A percentile compares a stretch with the other conserved stretches of the same genome.
phyloP scores from a whole-genome alignment of 495 filamentous ascomycete genomes.

The Gamarada debralockiae region DNA sequence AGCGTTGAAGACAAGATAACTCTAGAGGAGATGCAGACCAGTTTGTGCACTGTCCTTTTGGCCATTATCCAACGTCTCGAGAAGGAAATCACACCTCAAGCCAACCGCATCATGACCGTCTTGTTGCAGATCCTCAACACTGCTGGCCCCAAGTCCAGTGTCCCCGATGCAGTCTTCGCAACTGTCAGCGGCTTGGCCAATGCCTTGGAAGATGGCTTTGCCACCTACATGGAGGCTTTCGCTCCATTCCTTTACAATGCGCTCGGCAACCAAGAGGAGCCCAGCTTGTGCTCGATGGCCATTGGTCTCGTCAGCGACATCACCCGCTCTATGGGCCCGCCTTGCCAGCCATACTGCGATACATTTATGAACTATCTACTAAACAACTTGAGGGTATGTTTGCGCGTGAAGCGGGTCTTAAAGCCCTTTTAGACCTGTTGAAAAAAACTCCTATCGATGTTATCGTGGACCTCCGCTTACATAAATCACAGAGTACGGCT shows the following conservation, averaged over 20 bases:
- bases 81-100: slow-evolving; percentile 83
- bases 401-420: background rate
- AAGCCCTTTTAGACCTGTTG: background rate
- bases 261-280: slow-evolving; percentile 91
- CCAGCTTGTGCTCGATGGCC: slow-evolving; percentile 90
- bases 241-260: slow-evolving; percentile 87
- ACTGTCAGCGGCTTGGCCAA: slow-evolving; percentile 82
- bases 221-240: slow-evolving; percentile 96
- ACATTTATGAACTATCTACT: slow-evolving; percentile 95
- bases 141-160: slow-evolving; percentile 82
- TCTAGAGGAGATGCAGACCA: slow-evolving; percentile 96
- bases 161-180: slow-evolving; percentile 90
- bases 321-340: slow-evolving; percentile 81
- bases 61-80: slow-evolving; percentile 90
- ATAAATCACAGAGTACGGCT: slow-evolving; percentile 47
- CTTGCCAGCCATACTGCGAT: slow-evolving; percentile 91
- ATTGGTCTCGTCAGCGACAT: slow-evolving; percentile 97
- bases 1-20: slow-evolving; percentile 93
- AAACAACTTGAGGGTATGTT: slow-evolving; percentile 77
- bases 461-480: background rate
- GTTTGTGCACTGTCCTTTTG: slow-evolving; percentile 83
- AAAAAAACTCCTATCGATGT: background rate
- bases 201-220: slow-evolving; percentile 86
- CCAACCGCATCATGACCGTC: slow-evolving; percentile 88
- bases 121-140: slow-evolving; percentile 75